These are phyloP conservation scores for Fomitopsis pulvina DNA, from an alignment of 768 basidiomycete genomes.

Conservation along the genomic window DNA sequence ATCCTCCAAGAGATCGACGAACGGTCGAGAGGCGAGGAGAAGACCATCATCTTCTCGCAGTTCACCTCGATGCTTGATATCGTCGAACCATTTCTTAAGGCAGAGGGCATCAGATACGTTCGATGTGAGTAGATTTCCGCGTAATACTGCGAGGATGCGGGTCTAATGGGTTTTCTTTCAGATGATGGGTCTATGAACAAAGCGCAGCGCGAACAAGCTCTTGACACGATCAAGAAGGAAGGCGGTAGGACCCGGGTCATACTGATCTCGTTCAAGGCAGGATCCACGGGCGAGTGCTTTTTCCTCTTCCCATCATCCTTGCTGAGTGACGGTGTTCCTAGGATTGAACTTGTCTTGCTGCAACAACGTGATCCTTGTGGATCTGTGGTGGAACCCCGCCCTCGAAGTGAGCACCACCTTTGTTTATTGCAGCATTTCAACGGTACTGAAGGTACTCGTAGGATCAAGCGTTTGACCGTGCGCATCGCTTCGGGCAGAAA, in stretches of 20 bases:
- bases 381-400: conserved; percentile 94
- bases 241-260: conserved; percentile 62
- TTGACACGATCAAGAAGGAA: conserved; percentile 65
- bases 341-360: conserved; percentile 90
- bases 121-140: conserved; percentile 59
- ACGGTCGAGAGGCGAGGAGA: conserved; percentile 57
- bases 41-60: conserved; percentile 96
- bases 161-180: conserved; percentile 27
- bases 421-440: conserved; percentile 3
- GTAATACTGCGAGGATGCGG: not conserved
- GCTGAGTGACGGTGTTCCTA: conserved; percentile 19
- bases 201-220: conserved; percentile 65
- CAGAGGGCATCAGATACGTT: conserved; percentile 62
- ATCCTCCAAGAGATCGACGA: conserved; percentile 60
- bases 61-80: conserved; percentile 86
- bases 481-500: conserved; percentile 86
- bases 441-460: conserved; percentile 17
- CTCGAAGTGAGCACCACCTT: conserved; percentile 51
- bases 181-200: conserved; percentile 87
- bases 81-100: conserved; percentile 76
- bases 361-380: conserved; percentile 90
- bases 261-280: conserved; percentile 94
- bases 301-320: not conserved
- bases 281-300: conserved; percentile 63
- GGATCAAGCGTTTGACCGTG: conserved; percentile 93